Evolutionary conservation across 768 basidiomycete genomes (phyloP).

Genomic region (Collybia mongolica): DNA sequence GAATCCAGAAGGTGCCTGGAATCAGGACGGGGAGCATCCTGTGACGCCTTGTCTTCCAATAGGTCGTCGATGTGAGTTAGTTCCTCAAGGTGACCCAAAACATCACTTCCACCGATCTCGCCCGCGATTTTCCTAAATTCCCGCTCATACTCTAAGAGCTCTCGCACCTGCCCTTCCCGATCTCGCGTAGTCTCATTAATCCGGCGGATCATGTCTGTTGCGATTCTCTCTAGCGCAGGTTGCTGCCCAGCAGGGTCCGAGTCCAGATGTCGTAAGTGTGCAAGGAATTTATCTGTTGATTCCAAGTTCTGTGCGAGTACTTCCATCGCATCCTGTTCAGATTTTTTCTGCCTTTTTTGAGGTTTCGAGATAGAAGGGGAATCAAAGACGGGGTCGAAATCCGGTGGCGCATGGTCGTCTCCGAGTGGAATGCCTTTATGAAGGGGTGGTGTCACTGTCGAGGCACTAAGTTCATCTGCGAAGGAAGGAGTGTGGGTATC

Average conservation of each 20-base stretch:
- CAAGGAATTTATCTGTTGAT: slow-evolving; percentile 75
- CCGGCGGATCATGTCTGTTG: slow-evolving; percentile 73
- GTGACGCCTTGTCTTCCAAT: slow-evolving; percentile 29
- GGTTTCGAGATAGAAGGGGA: slow-evolving; percentile 31
- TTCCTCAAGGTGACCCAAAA: slow-evolving; percentile 66
- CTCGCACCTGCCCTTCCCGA: slow-evolving; percentile 80
- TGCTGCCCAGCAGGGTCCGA: slow-evolving; percentile 39
- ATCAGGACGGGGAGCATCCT: slow-evolving; percentile 15
- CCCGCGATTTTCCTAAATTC: slow-evolving; percentile 76
- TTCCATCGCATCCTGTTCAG: slow-evolving; percentile 62
- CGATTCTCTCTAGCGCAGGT: slow-evolving; percentile 62
- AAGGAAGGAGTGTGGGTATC: slow-evolving; percentile 35
- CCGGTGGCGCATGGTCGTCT: slow-evolving; percentile 26
- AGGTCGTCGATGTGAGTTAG: slow-evolving; percentile 49
- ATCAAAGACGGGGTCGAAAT: slow-evolving; percentile 46
- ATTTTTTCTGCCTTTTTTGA: slow-evolving; percentile 25
- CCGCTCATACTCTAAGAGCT: slow-evolving; percentile 73
- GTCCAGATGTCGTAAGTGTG: slow-evolving; percentile 71
- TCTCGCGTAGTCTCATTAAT: slow-evolving; percentile 75
- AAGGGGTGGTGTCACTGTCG: slow-evolving; percentile 26
- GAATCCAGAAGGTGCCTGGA: slow-evolving; percentile 23
- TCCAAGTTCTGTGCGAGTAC: slow-evolving; percentile 72
- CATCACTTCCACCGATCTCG: slow-evolving; percentile 76
- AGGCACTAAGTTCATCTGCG: slow-evolving; percentile 38
- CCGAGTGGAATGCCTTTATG: slow-evolving; percentile 23